Conservation (phyloP, 225 moss, liverwort and hornwort genomes). For the Thuidium tamariscinum region DNA sequence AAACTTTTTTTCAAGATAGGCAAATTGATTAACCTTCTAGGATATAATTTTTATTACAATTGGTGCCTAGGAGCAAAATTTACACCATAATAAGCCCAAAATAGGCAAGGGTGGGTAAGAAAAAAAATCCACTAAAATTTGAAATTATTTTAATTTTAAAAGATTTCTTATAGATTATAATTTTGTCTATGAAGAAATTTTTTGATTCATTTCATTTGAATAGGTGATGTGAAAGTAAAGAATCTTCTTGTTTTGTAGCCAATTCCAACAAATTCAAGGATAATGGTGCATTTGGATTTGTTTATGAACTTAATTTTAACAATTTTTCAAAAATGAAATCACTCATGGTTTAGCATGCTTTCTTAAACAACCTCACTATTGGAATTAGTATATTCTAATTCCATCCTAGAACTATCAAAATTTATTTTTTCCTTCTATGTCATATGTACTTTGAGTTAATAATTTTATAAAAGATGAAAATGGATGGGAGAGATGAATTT, state of each 20-base stretch:
- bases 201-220: not conserved
- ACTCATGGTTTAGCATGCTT: not conserved
- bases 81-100: not conserved
- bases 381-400: not conserved
- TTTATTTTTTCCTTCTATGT: not conserved
- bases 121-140: too few relatives aligned
- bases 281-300: not conserved
- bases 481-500: not conserved
- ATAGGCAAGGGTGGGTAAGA: rapidly evolving
- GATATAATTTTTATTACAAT: not conserved
- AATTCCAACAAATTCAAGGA: not conserved
- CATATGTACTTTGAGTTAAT: not conserved
- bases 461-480: not conserved
- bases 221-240: not conserved
- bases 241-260: not conserved
- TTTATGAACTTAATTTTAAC: not conserved
- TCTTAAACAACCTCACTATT: not conserved
- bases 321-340: not conserved
- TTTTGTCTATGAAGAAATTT: not conserved
- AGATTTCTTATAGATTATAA: too few relatives aligned
- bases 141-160: not conserved
- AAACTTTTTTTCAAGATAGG: not conserved
- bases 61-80: not conserved
- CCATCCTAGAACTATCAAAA: not conserved
- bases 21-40: not conserved